These are phyloP conservation scores for Bryoglossum gracile DNA, from an alignment of 495 filamentous ascomycete species.

Conservation along the genomic window DNA sequence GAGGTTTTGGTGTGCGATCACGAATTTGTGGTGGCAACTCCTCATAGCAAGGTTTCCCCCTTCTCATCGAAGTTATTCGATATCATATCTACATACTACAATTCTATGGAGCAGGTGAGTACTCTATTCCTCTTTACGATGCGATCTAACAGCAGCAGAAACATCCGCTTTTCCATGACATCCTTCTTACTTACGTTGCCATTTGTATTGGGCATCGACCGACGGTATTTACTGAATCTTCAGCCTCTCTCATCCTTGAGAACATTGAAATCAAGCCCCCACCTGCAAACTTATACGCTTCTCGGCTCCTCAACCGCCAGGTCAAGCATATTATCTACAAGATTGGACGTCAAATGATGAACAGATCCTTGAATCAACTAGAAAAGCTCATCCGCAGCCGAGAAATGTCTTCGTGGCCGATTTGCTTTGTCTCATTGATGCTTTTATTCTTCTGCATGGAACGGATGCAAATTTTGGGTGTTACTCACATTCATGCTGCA, in stretches of 20 bases:
- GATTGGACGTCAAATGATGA: background rate
- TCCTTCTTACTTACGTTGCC: slow-evolving; percentile 1
- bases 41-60: background rate
- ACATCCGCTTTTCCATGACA: slow-evolving; percentile 2
- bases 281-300: slow-evolving; percentile 2
- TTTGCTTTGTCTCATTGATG: slow-evolving; percentile 5
- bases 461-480: background rate
- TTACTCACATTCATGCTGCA: background rate
- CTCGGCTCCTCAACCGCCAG: slow-evolving; percentile 12
- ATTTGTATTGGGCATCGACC: slow-evolving; percentile 1
- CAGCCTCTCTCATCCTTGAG: slow-evolving; percentile 1
- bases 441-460: slow-evolving; percentile 12
- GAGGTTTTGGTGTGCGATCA: background rate
- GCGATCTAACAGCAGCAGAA: background rate
- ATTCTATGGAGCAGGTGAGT: too few relatives aligned
- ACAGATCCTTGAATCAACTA: background rate
- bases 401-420: slow-evolving; percentile 6
- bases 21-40: background rate
- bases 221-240: slow-evolving; percentile 2
- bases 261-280: background rate
- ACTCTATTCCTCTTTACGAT: too few relatives aligned
- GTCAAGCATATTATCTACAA: slow-evolving; percentile 9
- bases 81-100: too few relatives aligned
- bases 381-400: slow-evolving; percentile 6
- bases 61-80: background rate